Evolutionary conservation across 306 rosid species (phyloP).

Genomic region (Adenanthera pavonina): DNA sequence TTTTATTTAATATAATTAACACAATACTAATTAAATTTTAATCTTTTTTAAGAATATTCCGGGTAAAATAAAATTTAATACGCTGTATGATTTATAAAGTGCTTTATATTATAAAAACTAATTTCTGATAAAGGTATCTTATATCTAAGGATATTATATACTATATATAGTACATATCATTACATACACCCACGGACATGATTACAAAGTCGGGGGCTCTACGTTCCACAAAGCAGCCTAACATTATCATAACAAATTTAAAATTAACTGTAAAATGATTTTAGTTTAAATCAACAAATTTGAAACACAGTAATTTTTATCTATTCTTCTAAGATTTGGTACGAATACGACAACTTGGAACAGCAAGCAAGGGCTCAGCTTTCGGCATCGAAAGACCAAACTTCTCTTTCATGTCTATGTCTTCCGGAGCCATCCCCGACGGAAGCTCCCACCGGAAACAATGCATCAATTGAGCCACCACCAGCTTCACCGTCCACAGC

Average conservation of each 20-base stretch:
- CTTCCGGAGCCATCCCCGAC: background rate
- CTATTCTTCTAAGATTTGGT: background rate
- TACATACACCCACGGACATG: background rate
- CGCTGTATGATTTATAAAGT: no score
- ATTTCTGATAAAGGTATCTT: no score
- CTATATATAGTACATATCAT: no score
- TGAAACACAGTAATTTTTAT: background rate
- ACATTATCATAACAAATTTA: background rate
- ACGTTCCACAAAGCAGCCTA: background rate
- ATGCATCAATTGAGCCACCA: slow-evolving; percentile 24
- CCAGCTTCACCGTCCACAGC: slow-evolving; percentile 1
- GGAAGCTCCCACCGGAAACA: slow-evolving; percentile 17
- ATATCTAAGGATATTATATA: no score
- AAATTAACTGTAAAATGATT: background rate
- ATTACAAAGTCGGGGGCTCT: background rate
- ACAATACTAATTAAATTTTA: no score
- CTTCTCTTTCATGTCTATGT: background rate
- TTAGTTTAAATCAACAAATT: background rate
- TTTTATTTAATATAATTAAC: no score
- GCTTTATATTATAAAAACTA: no score
- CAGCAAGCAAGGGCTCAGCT: background rate
- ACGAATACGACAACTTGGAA: background rate
- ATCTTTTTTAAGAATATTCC: no score
- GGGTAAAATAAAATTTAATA: no score
- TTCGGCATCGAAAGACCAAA: slow-evolving; percentile 20